These are phyloP conservation scores for Fusarium siculi DNA, from an alignment of 2,329 filamentous ascomycete species.

Conservation along the genomic window DNA sequence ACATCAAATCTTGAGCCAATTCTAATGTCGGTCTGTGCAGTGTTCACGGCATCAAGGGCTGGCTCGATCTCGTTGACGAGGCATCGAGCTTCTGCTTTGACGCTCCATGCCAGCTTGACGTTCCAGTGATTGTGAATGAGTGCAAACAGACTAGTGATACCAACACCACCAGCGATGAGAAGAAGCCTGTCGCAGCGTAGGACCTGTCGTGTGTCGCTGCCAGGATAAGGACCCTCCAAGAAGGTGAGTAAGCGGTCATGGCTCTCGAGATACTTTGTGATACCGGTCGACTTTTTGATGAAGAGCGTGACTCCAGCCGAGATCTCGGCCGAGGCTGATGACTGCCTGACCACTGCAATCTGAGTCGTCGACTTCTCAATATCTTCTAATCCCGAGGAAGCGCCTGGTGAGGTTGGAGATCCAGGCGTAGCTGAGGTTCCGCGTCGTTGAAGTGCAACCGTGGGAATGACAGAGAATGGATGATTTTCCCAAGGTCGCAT, in stretches of 20 bases:
- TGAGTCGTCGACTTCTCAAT: background rate
- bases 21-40: background rate
- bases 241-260: slow-evolving; percentile 8
- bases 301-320: slow-evolving; percentile 4
- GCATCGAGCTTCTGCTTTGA: slow-evolving; percentile 4
- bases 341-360: background rate
- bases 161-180: slow-evolving; percentile 11
- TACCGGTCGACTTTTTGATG: slow-evolving; percentile 9
- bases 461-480: slow-evolving; percentile 12
- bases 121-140: slow-evolving; percentile 17
- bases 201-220: background rate
- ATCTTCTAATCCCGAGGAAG: background rate
- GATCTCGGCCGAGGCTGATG: background rate
- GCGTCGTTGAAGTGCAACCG: background rate
- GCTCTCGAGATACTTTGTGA: slow-evolving; percentile 5
- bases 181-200: slow-evolving; percentile 12
- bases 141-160: background rate
- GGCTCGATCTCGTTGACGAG: slow-evolving; percentile 13
- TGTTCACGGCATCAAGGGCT: background rate
- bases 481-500: slow-evolving; percentile 18
- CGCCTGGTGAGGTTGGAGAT: background rate
- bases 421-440: background rate
- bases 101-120: slow-evolving; percentile 3
- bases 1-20: slow-evolving; percentile 6
- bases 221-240: slow-evolving; percentile 1